Evolutionary conservation across 1,284 basidiomycete genomes (phyloP).

Genomic region (Lignosus rhinocerotis): DNA sequence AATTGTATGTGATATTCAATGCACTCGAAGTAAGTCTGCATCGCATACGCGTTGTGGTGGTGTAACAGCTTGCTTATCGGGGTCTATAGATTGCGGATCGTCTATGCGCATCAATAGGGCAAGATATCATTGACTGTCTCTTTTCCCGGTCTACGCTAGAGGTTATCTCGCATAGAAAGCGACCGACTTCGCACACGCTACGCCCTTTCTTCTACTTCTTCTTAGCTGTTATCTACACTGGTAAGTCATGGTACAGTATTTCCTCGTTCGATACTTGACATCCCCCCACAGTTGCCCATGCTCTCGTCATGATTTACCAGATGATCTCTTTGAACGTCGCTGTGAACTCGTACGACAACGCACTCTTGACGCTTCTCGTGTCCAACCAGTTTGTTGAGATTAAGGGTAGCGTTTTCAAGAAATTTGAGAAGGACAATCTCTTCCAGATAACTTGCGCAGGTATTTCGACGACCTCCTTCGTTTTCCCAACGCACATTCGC

Average conservation of each 20-base stretch:
- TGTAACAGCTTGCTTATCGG: not conserved
- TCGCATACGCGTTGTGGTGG: not conserved
- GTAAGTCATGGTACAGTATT: constrained; percentile 44
- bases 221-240: constrained; percentile 82
- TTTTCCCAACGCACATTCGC: not conserved
- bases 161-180: constrained; percentile 62
- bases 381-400: constrained; percentile 99
- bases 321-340: constrained; percentile 95
- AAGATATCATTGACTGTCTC: constrained; percentile 95
- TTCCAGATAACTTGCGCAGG: constrained; percentile 98
- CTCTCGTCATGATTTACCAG: constrained; percentile 97
- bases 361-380: constrained; percentile 90
- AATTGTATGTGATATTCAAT: constrained; percentile 99
- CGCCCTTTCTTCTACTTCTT: constrained; percentile 86
- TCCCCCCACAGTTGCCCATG: constrained; percentile 71
- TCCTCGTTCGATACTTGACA: not conserved
- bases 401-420: constrained; percentile 99
- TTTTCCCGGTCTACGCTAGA: constrained; percentile 92
- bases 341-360: constrained; percentile 98
- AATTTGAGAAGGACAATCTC: constrained; percentile 99
- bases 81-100: constrained; percentile 85
- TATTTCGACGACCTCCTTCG: constrained; percentile 29
- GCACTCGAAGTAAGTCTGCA: constrained; percentile 77
- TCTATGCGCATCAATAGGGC: constrained; percentile 94
- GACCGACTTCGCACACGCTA: constrained; percentile 62